These are phyloP conservation scores for Phytophthora pisi DNA, from an alignment of 352 stramenopile genomes.

Conservation along the genomic window DNA sequence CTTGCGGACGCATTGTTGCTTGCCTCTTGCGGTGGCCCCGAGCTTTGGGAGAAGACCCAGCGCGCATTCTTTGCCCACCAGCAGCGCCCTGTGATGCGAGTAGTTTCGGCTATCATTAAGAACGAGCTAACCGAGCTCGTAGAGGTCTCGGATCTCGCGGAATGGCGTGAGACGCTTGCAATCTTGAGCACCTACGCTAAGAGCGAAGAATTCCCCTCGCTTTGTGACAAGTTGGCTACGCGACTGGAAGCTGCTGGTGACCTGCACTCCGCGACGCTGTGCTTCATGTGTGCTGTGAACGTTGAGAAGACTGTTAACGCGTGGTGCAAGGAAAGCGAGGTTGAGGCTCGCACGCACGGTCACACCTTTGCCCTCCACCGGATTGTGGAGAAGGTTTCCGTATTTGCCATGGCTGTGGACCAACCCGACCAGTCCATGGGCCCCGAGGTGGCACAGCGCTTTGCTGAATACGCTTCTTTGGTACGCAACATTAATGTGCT, in stretches of 20 bases:
- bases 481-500: constrained; percentile 9
- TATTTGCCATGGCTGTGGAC: constrained; percentile 92
- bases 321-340: constrained; percentile 91
- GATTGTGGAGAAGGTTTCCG: constrained; percentile 96
- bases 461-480: constrained; percentile 89
- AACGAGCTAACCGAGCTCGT: constrained; percentile 88
- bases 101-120: constrained; percentile 97
- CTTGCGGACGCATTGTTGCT: constrained; percentile 97
- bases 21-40: constrained; percentile 90
- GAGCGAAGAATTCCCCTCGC: constrained; percentile 95
- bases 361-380: constrained; percentile 92
- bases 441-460: constrained; percentile 87
- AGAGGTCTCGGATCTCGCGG: constrained; percentile 90
- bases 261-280: constrained; percentile 92
- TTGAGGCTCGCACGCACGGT: constrained; percentile 68
- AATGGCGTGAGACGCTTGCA: constrained; percentile 97
- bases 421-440: constrained; percentile 87
- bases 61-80: constrained; percentile 93
- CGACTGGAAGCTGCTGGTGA: constrained; percentile 93
- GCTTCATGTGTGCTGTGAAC: constrained; percentile 97
- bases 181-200: constrained; percentile 98
- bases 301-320: constrained; percentile 87
- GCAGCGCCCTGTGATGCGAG: constrained; percentile 93
- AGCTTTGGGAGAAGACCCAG: constrained; percentile 97
- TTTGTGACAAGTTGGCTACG: constrained; percentile 95